phyloP scores from a whole-genome alignment of 2,329 filamentous ascomycete genomes.

The Chaetomiaceae sp. region DNA sequence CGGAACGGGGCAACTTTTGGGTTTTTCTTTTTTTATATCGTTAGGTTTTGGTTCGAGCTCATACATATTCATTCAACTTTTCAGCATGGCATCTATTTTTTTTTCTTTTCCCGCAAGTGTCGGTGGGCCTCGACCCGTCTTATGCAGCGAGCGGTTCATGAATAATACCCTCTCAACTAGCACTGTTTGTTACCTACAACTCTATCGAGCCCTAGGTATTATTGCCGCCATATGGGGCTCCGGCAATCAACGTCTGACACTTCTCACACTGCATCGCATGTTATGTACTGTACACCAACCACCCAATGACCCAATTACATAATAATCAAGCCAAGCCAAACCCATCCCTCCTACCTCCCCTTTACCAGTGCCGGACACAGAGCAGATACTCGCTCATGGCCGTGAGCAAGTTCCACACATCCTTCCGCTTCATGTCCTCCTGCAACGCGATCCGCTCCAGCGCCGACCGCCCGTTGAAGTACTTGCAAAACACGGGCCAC shows the following conservation, averaged over 20 bases:
- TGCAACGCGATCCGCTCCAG: conserved; percentile 82
- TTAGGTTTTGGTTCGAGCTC: conserved; percentile 3
- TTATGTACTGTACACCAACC: too few species aligned
- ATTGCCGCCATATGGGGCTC: too few species aligned
- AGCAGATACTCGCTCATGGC: conserved; percentile 66
- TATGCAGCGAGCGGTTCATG: not conserved
- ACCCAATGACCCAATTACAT: too few species aligned
- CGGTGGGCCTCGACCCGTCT: too few species aligned
- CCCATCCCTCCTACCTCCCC: not conserved
- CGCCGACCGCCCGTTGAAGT: conserved; percentile 81
- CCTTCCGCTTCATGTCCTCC: conserved; percentile 82
- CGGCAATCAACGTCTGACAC: too few species aligned
- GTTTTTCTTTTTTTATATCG: conserved; percentile 7
- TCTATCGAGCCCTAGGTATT: too few species aligned
- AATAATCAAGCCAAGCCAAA: not conserved
- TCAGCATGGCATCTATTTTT: not conserved
- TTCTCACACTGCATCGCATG: too few species aligned
- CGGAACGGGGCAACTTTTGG: conserved; percentile 15
- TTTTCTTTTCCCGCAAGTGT: too few species aligned
- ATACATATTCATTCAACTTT: not conserved
- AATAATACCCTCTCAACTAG: conserved; percentile 10
- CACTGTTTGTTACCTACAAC: too few species aligned
- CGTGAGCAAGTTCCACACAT: conserved; percentile 63
- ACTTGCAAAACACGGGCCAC: conserved; percentile 73
- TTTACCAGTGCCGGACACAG: conserved; percentile 65